These are phyloP conservation scores for Suhomyces faveliae DNA, from an alignment of 805 yeast species.

Conservation along the genomic window DNA sequence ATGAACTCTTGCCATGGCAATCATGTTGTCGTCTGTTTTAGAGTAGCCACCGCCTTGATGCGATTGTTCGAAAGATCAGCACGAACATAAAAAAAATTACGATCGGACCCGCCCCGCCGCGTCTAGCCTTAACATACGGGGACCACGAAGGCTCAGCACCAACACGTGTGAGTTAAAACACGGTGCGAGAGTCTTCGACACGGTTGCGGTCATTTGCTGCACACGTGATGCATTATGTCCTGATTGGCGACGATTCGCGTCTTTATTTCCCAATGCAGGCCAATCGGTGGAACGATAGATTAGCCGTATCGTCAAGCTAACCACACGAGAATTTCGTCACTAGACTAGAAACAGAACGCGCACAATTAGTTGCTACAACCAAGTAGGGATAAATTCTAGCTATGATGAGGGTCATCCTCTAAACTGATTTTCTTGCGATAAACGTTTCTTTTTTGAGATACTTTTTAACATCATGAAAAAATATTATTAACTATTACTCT, in stretches of 20 bases:
- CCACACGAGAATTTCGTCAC: background rate
- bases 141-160: background rate
- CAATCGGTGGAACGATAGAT: background rate
- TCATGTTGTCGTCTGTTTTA: background rate
- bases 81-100: background rate
- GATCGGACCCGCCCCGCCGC: constrained; percentile 1
- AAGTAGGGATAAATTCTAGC: background rate
- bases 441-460: background rate
- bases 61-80: background rate
- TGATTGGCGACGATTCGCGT: background rate
- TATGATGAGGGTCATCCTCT: background rate
- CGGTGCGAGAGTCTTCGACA: background rate
- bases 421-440: background rate
- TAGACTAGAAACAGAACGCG: background rate
- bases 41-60: background rate
- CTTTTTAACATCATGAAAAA: background rate
- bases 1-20: background rate
- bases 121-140: background rate
- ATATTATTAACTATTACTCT: background rate
- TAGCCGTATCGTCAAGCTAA: background rate
- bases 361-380: background rate
- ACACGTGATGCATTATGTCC: background rate
- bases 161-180: background rate
- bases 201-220: background rate
- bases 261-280: background rate